Base-by-base conservation (phyloP, 176 grass and related monocot species). In the Cymbopogon citratus region DNA sequence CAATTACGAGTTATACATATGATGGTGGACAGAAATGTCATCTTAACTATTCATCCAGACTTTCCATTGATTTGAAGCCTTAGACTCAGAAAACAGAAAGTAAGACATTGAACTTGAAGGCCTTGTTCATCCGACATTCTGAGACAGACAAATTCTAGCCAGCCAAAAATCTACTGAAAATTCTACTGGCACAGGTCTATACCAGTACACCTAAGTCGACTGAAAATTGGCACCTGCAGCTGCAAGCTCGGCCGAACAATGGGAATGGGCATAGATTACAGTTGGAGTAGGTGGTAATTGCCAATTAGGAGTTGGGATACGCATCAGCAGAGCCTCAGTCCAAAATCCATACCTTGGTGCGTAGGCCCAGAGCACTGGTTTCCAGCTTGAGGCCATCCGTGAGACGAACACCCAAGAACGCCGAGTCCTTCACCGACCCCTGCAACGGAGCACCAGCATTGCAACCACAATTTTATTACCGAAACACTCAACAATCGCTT, bases 391-490 rank as follows among this genome's bases (percentile, higher is more conserved):
- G 66, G 24, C 77, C 62, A 10, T 99, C 96, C 0, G 73, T 83
- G 70, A 93, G 60, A 38, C 84, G 85, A 72, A 88, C 76, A 5
- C 92, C 89, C 69, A 93, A 83, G 82, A 93, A 93, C 4, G 87
- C 60, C 43, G 89, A 81, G 5, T 90, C 96, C 87, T 95, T 93
- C 12, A 15, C 52, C 69, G 87, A 77, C 64, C 82, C 90, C 76
- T 88, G 80, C 61, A 52, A 24, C 69, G 27, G 60, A 54, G 10
- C 40, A 11, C 38, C 24, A 29, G 5, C 63, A 67, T 24, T 21
- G 3, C 41, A 8, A 9, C 29, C 19, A 33, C 7, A 1, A 13
- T 21, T 11, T 21, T 11, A 51, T 21, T 31, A 13, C 4, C 7
- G 15, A 9, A 12, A 25, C 77, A 48, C 7, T 31, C 5, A 19